Percentiles rank a stretch among this genome's conserved stretches.
Conservation (phyloP, 768 basidiomycete genomes). For the Agrocybe praecox region DNA sequence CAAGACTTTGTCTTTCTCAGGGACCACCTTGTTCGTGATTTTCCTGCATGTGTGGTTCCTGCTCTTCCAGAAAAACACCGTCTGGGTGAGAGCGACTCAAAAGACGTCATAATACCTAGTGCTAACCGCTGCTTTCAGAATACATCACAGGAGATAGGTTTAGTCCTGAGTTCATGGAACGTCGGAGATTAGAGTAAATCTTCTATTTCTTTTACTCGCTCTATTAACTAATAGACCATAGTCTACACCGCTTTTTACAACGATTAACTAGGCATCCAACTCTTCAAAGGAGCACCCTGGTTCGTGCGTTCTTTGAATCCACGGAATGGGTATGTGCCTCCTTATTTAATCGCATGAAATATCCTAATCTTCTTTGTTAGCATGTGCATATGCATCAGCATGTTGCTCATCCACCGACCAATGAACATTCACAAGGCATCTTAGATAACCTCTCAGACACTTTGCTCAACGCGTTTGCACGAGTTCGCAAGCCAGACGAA, state of each 20-base stretch:
- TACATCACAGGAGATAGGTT: conserved; percentile 98
- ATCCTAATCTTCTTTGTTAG: conserved; percentile 37
- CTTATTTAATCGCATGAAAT: not conserved
- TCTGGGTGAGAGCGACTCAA: conserved; percentile 55
- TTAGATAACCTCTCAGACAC: conserved; percentile 97
- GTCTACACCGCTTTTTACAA: conserved; percentile 91
- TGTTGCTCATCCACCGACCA: conserved; percentile 86
- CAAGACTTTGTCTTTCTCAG: conserved; percentile 96
- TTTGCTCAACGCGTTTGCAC: conserved; percentile 92
- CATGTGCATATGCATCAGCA: conserved; percentile 98
- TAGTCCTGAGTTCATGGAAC: conserved; percentile 96
- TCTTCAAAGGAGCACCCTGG: conserved; percentile 84
- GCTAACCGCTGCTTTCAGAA: conserved; percentile 49
- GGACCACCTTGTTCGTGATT: conserved; percentile 86
- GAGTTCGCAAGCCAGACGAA: conserved; percentile 96
- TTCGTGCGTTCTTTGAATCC: conserved; percentile 95
- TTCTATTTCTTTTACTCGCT: not conserved
- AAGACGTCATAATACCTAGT: conserved; percentile 1
- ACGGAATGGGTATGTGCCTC: conserved; percentile 90
- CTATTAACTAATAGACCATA: conserved; percentile 29
- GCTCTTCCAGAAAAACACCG: conserved; percentile 96
- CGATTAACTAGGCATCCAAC: conserved; percentile 93
- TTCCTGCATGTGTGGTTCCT: conserved; percentile 97
- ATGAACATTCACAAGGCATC: conserved; percentile 77
- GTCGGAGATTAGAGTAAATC: conserved; percentile 78